A percentile compares a stretch with the other conserved stretches of the same genome.
These are phyloP conservation scores for Raddia guianensis DNA, from an alignment of 176 grass and related monocot species.

Conservation along the genomic window DNA sequence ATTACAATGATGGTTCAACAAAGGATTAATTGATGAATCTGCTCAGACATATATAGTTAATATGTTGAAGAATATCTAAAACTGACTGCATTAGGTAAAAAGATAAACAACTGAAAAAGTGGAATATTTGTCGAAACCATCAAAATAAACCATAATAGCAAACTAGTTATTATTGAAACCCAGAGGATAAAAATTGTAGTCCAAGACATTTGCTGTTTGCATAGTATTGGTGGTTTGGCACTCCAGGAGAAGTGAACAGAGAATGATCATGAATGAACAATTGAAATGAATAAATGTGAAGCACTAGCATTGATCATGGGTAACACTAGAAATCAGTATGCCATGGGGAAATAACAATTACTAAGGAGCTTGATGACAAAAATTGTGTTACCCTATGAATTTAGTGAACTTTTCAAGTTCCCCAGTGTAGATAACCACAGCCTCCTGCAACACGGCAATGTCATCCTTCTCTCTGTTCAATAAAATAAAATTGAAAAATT, in stretches of 20 bases:
- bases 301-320: conserved; percentile 12
- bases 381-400: conserved; percentile 79
- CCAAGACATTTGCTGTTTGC: conserved; percentile 10
- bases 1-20: neutral
- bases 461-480: conserved; percentile 69
- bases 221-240: neutral
- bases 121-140: neutral
- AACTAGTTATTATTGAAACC: neutral
- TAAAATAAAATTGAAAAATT: conserved; percentile 29
- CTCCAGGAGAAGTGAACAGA: neutral
- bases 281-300: neutral
- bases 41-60: neutral
- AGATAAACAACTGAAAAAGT: neutral
- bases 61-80: conserved; percentile 6
- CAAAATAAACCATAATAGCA: neutral
- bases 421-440: conserved; percentile 63
- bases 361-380: conserved; percentile 22
- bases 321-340: conserved; percentile 3
- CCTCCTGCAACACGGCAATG: conserved; percentile 63
- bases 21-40: neutral
- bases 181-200: neutral
- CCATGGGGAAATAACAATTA: neutral
- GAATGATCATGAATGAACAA: neutral
- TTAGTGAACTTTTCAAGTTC: conserved; percentile 78
- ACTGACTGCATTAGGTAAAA: neutral